Base-by-base conservation (phyloP, 352 stramenopile species). In the Phytophthora sp. region DNA sequence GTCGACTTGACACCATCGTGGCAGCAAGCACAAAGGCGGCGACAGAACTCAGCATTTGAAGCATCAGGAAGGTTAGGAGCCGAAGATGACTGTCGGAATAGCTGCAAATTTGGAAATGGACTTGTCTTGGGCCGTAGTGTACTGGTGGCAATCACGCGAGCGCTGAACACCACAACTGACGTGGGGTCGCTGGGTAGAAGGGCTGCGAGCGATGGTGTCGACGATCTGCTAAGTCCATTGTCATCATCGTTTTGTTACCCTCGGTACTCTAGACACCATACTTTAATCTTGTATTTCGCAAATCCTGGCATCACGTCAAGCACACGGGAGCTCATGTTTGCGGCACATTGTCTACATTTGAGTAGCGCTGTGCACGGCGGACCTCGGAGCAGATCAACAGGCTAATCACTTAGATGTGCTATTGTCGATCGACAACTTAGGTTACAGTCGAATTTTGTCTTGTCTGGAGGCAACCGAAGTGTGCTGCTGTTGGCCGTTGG, bases 361-460 rank as follows among this genome's bases (percentile, higher is more conserved):
- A n/a, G n/a, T n/a, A n/a, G n/a, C n/a, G n/a, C n/a, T n/a, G n/a
- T n/a, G n/a, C n/a, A n/a, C n/a, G n/a, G n/a, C n/a, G n/a, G n/a
- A n/a, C n/a, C n/a, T n/a, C n/a, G 10, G 38, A 21, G 41, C 41
- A 49, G 41, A 49, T 49, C 41, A 28, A 35, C 41, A 49, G 6
- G 34, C 34, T 56, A 31, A 57, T 48, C 35, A 23, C n/a, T 38
- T 6, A 35, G 50, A 57, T 57, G 10, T 57, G 35, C 20, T 57
- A 10, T 2, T 57, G 15, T 38, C 26, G 24, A 38, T 48, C 26
- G 35, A 57, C 49, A 39, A 38, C 31, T 1, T n/a, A 41, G 15
- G 10, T 2, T 11, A n/a, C n/a, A 42, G 45, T 54, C 18, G 30
- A 39, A 35, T 39, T 52, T 52, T 52, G 13, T 17, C 27, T 17